phyloP scores from a whole-genome alignment of 441 rosid genomes.

The Croton setiger region DNA sequence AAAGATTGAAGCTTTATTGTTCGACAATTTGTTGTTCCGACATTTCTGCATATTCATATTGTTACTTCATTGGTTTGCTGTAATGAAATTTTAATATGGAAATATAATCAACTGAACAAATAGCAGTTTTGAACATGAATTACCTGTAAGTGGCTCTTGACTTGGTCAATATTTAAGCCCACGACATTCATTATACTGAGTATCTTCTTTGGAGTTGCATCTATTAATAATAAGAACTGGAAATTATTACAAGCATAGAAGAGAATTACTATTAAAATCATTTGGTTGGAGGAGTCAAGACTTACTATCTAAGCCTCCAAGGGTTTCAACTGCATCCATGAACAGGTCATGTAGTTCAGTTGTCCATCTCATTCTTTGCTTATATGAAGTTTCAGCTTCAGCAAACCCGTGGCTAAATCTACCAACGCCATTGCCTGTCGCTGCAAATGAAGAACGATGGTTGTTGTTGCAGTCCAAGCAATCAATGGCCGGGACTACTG shows the following conservation, averaged over 20 bases:
- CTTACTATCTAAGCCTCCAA: conserved; percentile 44
- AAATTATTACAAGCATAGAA: not conserved
- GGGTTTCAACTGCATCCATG: conserved; percentile 33
- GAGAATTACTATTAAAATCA: not conserved
- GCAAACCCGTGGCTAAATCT: not conserved
- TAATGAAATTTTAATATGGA: too few relatives aligned
- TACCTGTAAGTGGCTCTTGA: conserved; percentile 47
- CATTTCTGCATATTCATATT: conserved; percentile 29
- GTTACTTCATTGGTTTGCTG: too few relatives aligned
- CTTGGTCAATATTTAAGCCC: conserved; percentile 34
- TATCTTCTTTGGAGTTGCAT: conserved; percentile 39
- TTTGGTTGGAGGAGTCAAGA: not conserved
- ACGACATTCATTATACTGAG: conserved; percentile 31
- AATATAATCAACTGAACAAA: too few relatives aligned
- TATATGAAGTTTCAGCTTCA: conserved; percentile 11
- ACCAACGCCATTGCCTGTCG: not conserved
- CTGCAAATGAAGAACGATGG: conserved; percentile 1
- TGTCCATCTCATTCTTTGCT: conserved; percentile 33
- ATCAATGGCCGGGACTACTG: conserved; percentile 1
- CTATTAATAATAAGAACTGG: conserved; percentile 12
- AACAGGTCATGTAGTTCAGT: conserved; percentile 42
- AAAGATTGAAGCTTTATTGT: conserved; percentile 16
- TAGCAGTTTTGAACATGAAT: not conserved
- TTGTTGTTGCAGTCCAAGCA: conserved; percentile 12
- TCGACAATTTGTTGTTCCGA: too few relatives aligned